Conservation (phyloP, 2,329 filamentous ascomycete genomes). For the Trichoderma sp. region DNA sequence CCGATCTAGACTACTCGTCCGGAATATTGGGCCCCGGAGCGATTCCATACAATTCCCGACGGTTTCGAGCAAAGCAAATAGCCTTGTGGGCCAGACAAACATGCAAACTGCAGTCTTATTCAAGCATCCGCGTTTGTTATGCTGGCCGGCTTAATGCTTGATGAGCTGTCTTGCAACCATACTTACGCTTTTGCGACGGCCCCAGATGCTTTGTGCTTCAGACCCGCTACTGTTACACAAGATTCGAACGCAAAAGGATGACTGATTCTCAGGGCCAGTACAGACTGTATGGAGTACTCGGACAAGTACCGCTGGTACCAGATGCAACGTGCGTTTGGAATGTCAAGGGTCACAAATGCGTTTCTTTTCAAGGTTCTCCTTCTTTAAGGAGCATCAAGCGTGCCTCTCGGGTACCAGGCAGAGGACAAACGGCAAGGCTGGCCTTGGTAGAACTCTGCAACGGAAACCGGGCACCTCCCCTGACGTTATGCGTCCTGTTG, state of each 20-base stretch:
- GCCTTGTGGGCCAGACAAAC: neutral
- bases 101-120: neutral
- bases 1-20: neutral
- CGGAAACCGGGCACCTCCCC: neutral
- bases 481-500: slow-evolving; percentile 23
- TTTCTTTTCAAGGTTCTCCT: slow-evolving; percentile 1
- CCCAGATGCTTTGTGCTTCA: neutral
- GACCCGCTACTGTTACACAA: neutral
- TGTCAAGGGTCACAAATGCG: neutral
- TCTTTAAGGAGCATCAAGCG: neutral
- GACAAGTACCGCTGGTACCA: neutral
- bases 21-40: neutral
- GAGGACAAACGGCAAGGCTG: neutral
- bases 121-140: neutral
- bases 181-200: neutral
- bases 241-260: neutral
- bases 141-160: neutral
- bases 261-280: neutral
- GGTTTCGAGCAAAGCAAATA: neutral
- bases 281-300: neutral
- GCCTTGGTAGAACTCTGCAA: slow-evolving; percentile 14
- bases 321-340: neutral
- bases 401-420: neutral
- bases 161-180: neutral
- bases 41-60: neutral